These are phyloP conservation scores for Xylaria digitata DNA, from an alignment of 2,329 filamentous ascomycete genomes.

Conservation along the genomic window DNA sequence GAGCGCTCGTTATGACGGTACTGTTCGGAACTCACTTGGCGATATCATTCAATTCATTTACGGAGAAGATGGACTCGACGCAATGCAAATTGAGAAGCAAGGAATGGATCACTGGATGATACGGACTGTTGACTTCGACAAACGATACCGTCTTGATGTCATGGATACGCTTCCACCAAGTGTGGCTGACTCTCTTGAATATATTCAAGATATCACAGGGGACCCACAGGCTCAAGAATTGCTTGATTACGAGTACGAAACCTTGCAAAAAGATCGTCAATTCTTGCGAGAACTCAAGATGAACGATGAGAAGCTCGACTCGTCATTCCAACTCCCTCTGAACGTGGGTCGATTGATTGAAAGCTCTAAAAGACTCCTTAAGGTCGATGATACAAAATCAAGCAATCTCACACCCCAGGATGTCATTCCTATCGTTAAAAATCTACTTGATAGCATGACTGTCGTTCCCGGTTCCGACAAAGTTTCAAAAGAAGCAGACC, in stretches of 20 bases:
- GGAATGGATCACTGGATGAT: constrained; percentile 86
- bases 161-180: constrained; percentile 72
- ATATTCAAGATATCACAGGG: constrained; percentile 85
- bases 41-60: constrained; percentile 98
- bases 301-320: constrained; percentile 75
- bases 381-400: constrained; percentile 84
- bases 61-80: constrained; percentile 96
- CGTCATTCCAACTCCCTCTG: constrained; percentile 89
- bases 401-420: constrained; percentile 92
- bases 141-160: constrained; percentile 86
- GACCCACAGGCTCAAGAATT: constrained; percentile 88
- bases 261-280: constrained; percentile 77
- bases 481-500: constrained; percentile 86
- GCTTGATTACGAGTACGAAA: constrained; percentile 89
- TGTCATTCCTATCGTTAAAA: constrained; percentile 82
- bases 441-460: constrained; percentile 79
- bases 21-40: constrained; percentile 94
- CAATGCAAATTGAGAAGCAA: constrained; percentile 92
- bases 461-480: constrained; percentile 87
- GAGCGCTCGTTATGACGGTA: constrained; percentile 97
- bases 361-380: constrained; percentile 89
- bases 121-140: constrained; percentile 80
- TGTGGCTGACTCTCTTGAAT: constrained; percentile 81
- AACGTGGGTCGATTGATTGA: constrained; percentile 93
- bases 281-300: constrained; percentile 77